Evolutionary conservation across 495 filamentous ascomycete genomes (phyloP), one percentile per base, ranked within the genome.

Genomic region (Letharia lupina): DNA sequence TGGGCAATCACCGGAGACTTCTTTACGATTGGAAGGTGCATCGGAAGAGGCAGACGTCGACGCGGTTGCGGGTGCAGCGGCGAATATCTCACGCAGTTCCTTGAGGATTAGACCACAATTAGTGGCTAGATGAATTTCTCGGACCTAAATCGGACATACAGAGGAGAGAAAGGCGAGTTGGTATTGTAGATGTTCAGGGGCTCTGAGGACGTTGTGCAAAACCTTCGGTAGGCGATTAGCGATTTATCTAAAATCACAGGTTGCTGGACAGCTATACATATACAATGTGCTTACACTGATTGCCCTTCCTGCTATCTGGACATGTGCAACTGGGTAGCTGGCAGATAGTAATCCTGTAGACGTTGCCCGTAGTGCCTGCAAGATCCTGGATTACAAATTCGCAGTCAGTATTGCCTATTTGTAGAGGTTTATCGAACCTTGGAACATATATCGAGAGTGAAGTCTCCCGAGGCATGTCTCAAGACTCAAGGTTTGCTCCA

Each of bases 221-320:
- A 89, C 86, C 81, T 83, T 72, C 20, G 64, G 72, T 11, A 33
- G n/a, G 16, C 33, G 4, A 11, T 59, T 12, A 65, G 50, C 37
- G 57, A 31, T 20, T 7, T 10, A 70, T 71, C 60, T 47, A 39
- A 65, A 47, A 54, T 52, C 40, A 58, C 20, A 28, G n/a, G 12
- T 65, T 4, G 41, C 0, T 23, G 15, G 40, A 15, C 15, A 57
- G 54, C 59, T 75, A 58, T 78, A 85, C 86, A 69, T 88, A 89
- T 64, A 83, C 73, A 48, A 89, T 85, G 68, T 90, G 87, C 72
- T 93, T 93, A 82, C 90, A 93, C 68, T 91, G 87, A 65, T 89
- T 84, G 16, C 85, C 82, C 40, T 82, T 79, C 39, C n/a, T 62
- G 10, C 74, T 77, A 73, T 89, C 84, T 0, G 88, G 87, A 73